phyloP scores from a whole-genome alignment of 768 basidiomycete species.

The Naganishia kalamii region DNA sequence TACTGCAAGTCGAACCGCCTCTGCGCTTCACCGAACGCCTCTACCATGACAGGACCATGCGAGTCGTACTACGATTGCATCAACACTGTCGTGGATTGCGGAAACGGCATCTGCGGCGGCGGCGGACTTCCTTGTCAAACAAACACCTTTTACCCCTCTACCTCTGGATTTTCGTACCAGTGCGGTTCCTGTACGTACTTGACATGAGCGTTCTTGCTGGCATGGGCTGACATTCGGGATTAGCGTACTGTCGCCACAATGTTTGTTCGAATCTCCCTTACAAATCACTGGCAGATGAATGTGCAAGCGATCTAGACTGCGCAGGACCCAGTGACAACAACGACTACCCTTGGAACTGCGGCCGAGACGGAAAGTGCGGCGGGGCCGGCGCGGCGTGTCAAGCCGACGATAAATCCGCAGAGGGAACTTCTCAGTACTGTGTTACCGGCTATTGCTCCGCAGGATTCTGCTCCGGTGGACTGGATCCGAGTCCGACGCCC shows the following conservation, averaged over 20 bases:
- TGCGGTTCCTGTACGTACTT: not conserved
- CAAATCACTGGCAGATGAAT: not conserved
- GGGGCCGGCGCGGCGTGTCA: not conserved
- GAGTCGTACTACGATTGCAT: no score
- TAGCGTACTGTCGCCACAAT: not conserved
- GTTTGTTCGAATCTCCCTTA: not conserved
- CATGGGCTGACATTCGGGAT: not conserved
- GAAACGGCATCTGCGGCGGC: no score
- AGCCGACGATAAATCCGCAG: not conserved
- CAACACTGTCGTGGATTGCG: no score
- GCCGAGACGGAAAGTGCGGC: not conserved
- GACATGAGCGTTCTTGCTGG: not conserved
- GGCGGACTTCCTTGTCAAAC: no score
- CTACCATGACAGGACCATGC: no score
- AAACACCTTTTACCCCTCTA: no score
- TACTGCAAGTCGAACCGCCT: no score
- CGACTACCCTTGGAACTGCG: not conserved
- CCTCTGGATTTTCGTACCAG: not conserved
- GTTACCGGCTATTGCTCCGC: not conserved
- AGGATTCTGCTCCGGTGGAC: not conserved
- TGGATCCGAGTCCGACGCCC: not conserved
- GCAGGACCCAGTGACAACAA: not conserved
- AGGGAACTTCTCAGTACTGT: not conserved
- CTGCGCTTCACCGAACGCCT: no score
- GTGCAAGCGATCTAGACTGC: not conserved